phyloP scores from a whole-genome alignment of 208 protist genomes.

The Acanthamoeba royreba region DNA sequence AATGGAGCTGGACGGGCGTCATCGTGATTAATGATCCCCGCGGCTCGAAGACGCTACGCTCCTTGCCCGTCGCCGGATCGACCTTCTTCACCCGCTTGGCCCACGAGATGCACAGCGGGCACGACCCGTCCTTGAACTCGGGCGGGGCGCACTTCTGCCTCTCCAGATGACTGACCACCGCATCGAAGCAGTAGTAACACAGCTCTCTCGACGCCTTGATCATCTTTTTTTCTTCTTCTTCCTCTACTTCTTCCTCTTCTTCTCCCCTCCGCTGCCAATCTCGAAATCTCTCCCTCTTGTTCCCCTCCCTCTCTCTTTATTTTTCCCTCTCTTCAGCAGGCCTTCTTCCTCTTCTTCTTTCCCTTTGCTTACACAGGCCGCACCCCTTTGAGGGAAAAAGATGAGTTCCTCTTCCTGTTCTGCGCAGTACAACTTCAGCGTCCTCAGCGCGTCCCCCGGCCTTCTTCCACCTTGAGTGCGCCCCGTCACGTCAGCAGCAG shows the following conservation, averaged over 20 bases:
- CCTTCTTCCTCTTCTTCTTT: no score
- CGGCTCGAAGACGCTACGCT: background rate
- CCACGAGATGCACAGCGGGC: background rate
- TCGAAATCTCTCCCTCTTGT: background rate
- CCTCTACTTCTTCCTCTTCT: no score
- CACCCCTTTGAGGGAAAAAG: no score
- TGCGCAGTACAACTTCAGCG: no score
- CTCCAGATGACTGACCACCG: background rate
- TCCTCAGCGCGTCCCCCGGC: no score
- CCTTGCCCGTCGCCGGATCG: background rate
- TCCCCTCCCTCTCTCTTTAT: background rate
- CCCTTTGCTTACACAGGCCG: no score
- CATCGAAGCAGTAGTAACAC: slow-evolving; percentile 32
- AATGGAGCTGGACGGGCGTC: background rate
- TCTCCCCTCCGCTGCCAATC: background rate
- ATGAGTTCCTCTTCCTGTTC: no score
- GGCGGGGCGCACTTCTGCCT: background rate
- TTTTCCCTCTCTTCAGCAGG: no score
- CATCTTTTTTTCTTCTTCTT: background rate
- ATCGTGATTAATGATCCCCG: slow-evolving; percentile 23
- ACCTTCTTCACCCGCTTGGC: background rate
- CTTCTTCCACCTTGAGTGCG: no score
- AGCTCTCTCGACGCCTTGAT: background rate
- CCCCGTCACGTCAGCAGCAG: no score
- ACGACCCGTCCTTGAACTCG: slow-evolving; percentile 1